Evolutionary conservation across 306 rosid genomes (phyloP).

Genomic region (Lagenaria siceraria): DNA sequence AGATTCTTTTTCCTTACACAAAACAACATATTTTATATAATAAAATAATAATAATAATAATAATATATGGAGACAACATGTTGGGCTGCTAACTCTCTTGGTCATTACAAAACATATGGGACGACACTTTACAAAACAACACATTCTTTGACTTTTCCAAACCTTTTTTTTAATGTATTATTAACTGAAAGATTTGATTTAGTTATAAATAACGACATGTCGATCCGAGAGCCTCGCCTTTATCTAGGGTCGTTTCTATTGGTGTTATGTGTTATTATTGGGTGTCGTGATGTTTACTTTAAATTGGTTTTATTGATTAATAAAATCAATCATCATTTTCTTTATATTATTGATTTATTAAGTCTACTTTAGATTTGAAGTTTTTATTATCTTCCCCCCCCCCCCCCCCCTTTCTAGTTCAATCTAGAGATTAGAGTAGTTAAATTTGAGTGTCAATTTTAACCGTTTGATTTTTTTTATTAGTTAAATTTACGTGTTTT

Average conservation of each 20-base stretch:
- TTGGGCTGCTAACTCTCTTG: neutral
- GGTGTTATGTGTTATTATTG: neutral
- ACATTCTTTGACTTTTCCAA: neutral
- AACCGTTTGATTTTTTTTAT: too few relatives aligned
- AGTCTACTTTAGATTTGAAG: too few relatives aligned
- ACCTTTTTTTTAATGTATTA: neutral
- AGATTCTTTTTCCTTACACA: neutral
- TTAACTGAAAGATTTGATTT: neutral
- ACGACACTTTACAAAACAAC: neutral
- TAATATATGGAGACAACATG: neutral
- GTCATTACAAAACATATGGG: neutral
- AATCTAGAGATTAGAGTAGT: too few relatives aligned
- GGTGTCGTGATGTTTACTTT: neutral
- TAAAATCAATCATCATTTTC: neutral
- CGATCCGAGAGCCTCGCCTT: constrained; percentile 5
- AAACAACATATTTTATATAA: neutral
- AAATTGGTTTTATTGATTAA: too few relatives aligned
- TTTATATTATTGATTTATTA: too few relatives aligned
- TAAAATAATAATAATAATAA: neutral
- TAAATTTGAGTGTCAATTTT: too few relatives aligned
- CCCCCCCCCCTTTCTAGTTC: too few relatives aligned
- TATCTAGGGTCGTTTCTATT: neutral
- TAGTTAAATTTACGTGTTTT: too few relatives aligned
- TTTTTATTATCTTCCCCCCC: too few relatives aligned
- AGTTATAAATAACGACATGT: neutral